These are phyloP conservation scores for Polygonum maritimum DNA, from an alignment of 148 eudicot genomes.

Conservation along the genomic window DNA sequence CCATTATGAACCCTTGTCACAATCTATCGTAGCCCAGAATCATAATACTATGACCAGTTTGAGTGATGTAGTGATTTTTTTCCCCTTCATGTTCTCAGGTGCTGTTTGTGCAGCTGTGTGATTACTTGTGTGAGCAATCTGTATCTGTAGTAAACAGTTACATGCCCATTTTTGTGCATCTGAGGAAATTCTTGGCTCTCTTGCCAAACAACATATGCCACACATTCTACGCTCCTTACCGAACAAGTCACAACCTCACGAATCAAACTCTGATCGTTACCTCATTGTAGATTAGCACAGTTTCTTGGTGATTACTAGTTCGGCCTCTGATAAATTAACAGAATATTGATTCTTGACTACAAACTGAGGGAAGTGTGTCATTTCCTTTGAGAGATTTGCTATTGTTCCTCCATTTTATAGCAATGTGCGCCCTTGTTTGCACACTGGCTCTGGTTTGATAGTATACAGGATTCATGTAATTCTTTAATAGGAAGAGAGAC, in stretches of 20 bases:
- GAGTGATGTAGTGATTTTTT: neutral
- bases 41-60: neutral
- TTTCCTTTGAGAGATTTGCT: neutral
- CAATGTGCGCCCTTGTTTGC: conserved; percentile 7
- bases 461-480: conserved; percentile 1
- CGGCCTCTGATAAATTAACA: neutral
- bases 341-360: neutral
- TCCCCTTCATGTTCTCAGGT: conserved; percentile 26
- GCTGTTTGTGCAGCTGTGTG: conserved; percentile 49
- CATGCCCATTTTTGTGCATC: neutral
- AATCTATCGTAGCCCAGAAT: neutral
- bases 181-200: neutral
- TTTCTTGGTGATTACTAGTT: neutral
- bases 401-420: neutral
- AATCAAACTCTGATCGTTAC: neutral
- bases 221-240: neutral
- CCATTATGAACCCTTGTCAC: neutral
- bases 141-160: conserved; percentile 12
- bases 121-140: conserved; percentile 10
- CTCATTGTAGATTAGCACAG: neutral
- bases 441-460: conserved; percentile 7
- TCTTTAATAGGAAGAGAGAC: neutral
- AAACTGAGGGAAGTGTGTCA: conserved; percentile 6
- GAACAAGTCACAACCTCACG: neutral
- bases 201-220: neutral